phyloP scores from a whole-genome alignment of 805 yeast genomes.

The Ogataea methanolica region DNA sequence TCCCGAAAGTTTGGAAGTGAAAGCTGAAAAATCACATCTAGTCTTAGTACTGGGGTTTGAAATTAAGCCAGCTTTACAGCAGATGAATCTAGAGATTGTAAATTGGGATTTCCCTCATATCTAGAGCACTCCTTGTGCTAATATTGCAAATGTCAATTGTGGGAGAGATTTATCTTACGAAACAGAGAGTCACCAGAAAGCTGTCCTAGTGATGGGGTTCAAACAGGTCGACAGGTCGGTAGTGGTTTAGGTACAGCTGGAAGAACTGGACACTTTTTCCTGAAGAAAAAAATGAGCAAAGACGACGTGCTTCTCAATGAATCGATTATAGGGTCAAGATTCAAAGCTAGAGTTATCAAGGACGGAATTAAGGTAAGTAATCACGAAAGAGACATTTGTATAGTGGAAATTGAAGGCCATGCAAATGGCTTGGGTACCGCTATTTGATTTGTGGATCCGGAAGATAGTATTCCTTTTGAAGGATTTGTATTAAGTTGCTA shows the following conservation, averaged over 20 bases:
- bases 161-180: conserved; percentile 11
- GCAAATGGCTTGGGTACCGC: conserved; percentile 22
- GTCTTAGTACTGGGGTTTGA: conserved; percentile 18
- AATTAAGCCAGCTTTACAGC: conserved; percentile 11
- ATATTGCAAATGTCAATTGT: conserved; percentile 10
- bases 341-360: conserved; percentile 15
- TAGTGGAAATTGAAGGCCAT: conserved; percentile 22
- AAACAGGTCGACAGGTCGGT: conserved; percentile 27
- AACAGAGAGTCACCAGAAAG: conserved; percentile 11
- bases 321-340: conserved; percentile 22
- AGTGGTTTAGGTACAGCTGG: conserved; percentile 29
- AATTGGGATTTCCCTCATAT: conserved; percentile 23
- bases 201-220: conserved; percentile 22
- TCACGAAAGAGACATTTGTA: conserved; percentile 16
- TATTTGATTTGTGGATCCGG: conserved; percentile 20
- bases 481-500: conserved; percentile 20
- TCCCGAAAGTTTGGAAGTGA: conserved; percentile 8
- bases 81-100: conserved; percentile 8
- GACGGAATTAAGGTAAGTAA: conserved; percentile 15
- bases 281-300: conserved; percentile 8
- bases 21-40: conserved; percentile 16
- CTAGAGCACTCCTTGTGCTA: conserved; percentile 17
- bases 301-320: conserved; percentile 16
- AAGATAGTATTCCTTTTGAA: conserved; percentile 14
- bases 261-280: conserved; percentile 17